Base-by-base conservation (phyloP, 352 stramenopile species). In the Phytophthora fragariae region DNA sequence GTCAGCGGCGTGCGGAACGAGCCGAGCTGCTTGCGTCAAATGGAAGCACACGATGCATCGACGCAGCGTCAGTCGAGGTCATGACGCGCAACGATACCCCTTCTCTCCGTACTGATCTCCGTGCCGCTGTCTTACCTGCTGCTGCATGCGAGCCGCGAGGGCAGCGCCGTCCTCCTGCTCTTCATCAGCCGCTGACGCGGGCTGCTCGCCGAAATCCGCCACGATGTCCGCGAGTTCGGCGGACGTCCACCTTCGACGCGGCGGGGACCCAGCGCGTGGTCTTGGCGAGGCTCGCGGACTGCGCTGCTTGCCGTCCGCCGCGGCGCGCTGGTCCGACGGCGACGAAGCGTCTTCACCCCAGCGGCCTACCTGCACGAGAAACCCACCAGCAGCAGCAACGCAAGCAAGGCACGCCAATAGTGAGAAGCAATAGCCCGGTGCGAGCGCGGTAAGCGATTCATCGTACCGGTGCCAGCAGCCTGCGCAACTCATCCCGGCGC, bases 401-500 rank as follows among this genome's bases (percentile, higher is more conserved):
- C 37, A 56, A 27, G 44, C 24, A 3, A 27, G 24, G 29, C 35
- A 15, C 47, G n/a, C 9, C 47, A 15, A 29, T 29, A 24, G 31
- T 68, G 12, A 68, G 12, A 54, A n/a, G 27, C 35, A 29, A 6
- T 11, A 27, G 24, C 2, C 29, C 27, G 5, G 17, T 9, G 27
- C 57, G 57, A 70, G 49, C 39, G 47, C 55, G 59, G 67, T 9
- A 19, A 4, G 17, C 21, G 37, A 44, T 44, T 11, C 37, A 44
- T n/a, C 37, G 58, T 70, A 57, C 63, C 47, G 50, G 19, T 54
- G 31, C 57, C 46, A 79, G 46, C 52, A 72, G 35, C 21, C 57
- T 70, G 49, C 80, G 77, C 53, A 86, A 60, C 37, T 79, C 65
- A 35, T 86, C 75, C 15, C 80, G 77, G 5, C 77, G 80, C 31